Evolutionary conservation across 805 yeast species (phyloP), one percentile per base, ranked within the genome.

Genomic region (Vanderwaltozyma tropicalis): DNA sequence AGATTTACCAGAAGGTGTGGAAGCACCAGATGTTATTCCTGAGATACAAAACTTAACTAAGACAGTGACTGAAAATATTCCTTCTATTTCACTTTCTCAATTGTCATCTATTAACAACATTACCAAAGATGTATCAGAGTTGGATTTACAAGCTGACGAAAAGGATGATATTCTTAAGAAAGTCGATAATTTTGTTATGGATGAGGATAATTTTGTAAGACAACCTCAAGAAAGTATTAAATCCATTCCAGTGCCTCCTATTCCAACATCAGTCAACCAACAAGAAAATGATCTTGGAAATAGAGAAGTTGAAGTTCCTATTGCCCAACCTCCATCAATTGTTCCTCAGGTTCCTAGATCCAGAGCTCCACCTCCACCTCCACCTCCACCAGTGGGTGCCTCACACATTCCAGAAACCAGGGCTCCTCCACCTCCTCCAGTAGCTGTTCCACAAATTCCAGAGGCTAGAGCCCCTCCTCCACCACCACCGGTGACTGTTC

Each of bases 301-400:
- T 9, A 22, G 25, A 22, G 25, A 22, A 22, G 11, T 11, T 22
- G 25, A 22, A 22, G 25, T 8, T 11, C 8, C 11, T 11, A 22
- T 11, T 11, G 8, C 25, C n/a, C n/a, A n/a, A n/a, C n/a, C n/a
- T n/a, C n/a, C n/a, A 5, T 14, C 4, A n/a, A 20, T 40, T 10
- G 31, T 27, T 9, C 29, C 31, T 8, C 35, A 39, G 5, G 29
- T 44, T 41, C 25, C 50, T 53, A 10, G 40, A 46, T 14, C 39
- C 42, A 13, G 47, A 11, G 26, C 41, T 17, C 33, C 39, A 28
- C 32, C 41, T 34, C 45, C 21, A 15, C 32, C 34, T 11, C 41
- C 34, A 15, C 26, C 17, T 16, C 36, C 37, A 17, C 35, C 29
- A 15, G 17, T 11, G 26, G 20, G 7, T 8, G 15, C 28, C 14